Evolutionary conservation across 805 yeast species (phyloP).

Genomic region (Yamadazyma sp.): DNA sequence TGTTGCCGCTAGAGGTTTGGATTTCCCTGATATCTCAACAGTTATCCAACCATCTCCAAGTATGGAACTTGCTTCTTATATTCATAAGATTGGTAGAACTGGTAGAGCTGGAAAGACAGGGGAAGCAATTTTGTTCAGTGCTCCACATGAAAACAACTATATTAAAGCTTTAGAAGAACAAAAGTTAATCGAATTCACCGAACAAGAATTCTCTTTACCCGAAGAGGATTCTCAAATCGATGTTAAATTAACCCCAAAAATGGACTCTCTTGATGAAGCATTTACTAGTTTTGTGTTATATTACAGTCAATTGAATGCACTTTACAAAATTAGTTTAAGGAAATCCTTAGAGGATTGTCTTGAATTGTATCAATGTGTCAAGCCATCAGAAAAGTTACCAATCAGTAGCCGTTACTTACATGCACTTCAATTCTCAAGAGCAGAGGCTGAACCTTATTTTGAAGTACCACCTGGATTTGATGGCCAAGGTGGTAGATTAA

Average conservation of each 20-base stretch:
- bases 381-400: constrained; percentile 9
- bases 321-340: constrained; percentile 15
- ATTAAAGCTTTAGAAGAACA: constrained; percentile 43
- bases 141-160: constrained; percentile 57
- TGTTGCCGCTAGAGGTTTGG: constrained; percentile 97
- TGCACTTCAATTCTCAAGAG: constrained; percentile 8
- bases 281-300: constrained; percentile 16
- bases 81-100: constrained; percentile 94
- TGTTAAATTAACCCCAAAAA: constrained; percentile 9
- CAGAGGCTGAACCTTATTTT: constrained; percentile 9
- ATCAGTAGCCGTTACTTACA: constrained; percentile 2
- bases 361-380: constrained; percentile 6
- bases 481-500: constrained; percentile 5
- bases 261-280: constrained; percentile 7
- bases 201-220: constrained; percentile 37
- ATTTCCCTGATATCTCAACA: constrained; percentile 82
- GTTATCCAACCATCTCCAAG: constrained; percentile 85
- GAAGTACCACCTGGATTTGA: constrained; percentile 10
- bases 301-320: constrained; percentile 22
- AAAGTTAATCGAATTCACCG: constrained; percentile 54
- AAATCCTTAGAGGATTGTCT: constrained; percentile 5
- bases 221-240: constrained; percentile 28
- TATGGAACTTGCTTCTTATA: constrained; percentile 69
- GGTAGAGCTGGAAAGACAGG: constrained; percentile 90
- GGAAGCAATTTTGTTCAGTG: constrained; percentile 57